Evolutionary conservation across 768 basidiomycete genomes (phyloP).

Genomic region (Lenzites betulinus): DNA sequence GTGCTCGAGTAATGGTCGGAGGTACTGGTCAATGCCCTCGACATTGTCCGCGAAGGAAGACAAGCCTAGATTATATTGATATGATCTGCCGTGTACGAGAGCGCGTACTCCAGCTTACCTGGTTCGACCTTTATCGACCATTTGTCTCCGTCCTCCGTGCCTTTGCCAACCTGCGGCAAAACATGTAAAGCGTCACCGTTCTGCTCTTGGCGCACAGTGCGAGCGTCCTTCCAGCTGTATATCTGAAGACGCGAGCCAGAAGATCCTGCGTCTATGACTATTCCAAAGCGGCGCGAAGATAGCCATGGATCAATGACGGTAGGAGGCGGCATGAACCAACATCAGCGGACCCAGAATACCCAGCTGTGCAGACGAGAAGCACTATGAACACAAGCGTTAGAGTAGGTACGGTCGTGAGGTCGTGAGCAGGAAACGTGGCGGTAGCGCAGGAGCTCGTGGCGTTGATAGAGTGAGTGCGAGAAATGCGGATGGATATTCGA

Average conservation of each 20-base stretch:
- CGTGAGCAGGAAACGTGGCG: background rate
- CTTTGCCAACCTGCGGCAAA: slow-evolving; percentile 90
- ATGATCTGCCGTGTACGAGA: background rate
- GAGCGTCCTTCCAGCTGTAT: slow-evolving; percentile 94
- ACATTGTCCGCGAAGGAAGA: slow-evolving; percentile 78
- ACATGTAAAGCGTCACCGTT: slow-evolving; percentile 50
- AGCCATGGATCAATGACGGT: slow-evolving; percentile 74
- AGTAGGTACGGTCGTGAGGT: background rate
- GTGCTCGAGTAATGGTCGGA: slow-evolving; percentile 81
- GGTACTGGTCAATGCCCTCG: slow-evolving; percentile 69
- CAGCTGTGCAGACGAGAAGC: background rate
- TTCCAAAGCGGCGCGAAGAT: slow-evolving; percentile 78
- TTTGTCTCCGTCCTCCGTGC: slow-evolving; percentile 72
- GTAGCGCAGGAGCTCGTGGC: background rate
- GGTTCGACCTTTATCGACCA: slow-evolving; percentile 95
- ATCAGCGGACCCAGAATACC: slow-evolving; percentile 17
- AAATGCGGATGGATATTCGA: background rate
- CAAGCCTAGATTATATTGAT: slow-evolving; percentile 56
- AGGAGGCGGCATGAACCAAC: slow-evolving; percentile 70
- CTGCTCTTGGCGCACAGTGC: slow-evolving; percentile 54
- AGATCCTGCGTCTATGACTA: slow-evolving; percentile 98
- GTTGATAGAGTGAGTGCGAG: background rate
- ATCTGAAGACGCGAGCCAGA: slow-evolving; percentile 96
- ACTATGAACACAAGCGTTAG: background rate
- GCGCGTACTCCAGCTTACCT: slow-evolving; percentile 54